Percentiles rank a stretch among this genome's conserved stretches.
Evolutionary conservation across 441 rosid genomes (phyloP).

Genomic region (Eutrema salsugineum): DNA sequence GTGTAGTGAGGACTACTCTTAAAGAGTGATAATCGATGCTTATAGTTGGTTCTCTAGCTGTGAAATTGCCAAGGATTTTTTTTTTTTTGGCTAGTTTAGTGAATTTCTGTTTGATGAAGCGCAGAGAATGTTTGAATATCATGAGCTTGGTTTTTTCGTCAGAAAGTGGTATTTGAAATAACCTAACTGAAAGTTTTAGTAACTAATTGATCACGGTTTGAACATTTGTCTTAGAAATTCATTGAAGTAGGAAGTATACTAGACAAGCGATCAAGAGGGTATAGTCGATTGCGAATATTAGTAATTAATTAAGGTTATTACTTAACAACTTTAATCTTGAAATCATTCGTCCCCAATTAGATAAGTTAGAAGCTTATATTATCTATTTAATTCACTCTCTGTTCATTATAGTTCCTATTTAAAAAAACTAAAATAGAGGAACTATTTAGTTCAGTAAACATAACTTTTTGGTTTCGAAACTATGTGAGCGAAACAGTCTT

Average conservation of each 20-base stretch:
- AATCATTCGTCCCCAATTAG: neutral
- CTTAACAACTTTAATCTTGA: neutral
- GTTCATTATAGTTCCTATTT: neutral
- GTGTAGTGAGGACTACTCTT: constrained; percentile 19
- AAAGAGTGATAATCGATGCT: constrained; percentile 16
- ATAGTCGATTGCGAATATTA: neutral
- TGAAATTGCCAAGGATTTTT: neutral
- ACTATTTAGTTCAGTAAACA: too few relatives aligned
- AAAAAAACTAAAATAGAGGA: too few relatives aligned
- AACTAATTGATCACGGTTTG: neutral
- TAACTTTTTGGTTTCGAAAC: too few relatives aligned
- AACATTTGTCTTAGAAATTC: neutral
- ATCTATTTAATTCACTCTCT: neutral
- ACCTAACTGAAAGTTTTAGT: neutral
- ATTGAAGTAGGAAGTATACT: neutral
- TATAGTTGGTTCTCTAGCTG: neutral
- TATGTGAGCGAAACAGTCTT: too few relatives aligned
- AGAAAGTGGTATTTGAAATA: neutral
- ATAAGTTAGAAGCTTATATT: neutral
- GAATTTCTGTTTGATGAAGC: neutral
- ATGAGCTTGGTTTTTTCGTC: neutral
- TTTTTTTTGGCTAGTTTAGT: neutral
- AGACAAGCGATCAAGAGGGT: neutral
- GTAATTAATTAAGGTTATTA: neutral
- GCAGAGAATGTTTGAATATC: neutral